Conservation (phyloP, 2,329 filamentous ascomycete genomes). For the Fusarium sp. region DNA sequence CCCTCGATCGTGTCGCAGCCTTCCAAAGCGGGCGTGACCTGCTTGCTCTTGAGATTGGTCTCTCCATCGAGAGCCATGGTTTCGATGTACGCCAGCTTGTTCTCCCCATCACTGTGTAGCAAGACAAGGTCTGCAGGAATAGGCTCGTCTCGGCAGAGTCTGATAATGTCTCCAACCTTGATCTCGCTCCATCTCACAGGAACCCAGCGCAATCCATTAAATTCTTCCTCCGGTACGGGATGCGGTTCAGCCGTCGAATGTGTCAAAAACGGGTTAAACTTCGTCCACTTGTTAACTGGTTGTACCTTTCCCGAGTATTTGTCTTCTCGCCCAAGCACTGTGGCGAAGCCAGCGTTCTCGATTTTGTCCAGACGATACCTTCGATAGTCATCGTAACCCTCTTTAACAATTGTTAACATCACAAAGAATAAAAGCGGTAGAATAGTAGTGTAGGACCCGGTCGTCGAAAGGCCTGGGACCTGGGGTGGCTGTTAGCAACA, state of each 20-base stretch:
- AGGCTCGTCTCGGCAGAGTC: conserved; percentile 75
- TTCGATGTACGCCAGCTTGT: conserved; percentile 84
- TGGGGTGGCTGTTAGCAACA: conserved; percentile 34
- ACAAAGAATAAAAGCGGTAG: conserved; percentile 82
- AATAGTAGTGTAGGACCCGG: conserved; percentile 79
- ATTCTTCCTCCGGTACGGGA: conserved; percentile 67
- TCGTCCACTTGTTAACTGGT: conserved; percentile 38
- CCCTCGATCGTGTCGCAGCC: conserved; percentile 66
- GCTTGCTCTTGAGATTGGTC: conserved; percentile 84
- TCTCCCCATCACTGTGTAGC: conserved; percentile 80
- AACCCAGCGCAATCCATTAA: conserved; percentile 67
- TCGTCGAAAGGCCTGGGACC: conserved; percentile 79
- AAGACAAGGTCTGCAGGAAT: conserved; percentile 87
- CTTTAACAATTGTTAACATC: conserved; percentile 82
- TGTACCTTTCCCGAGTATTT: conserved; percentile 47
- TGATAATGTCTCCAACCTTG: conserved; percentile 62
- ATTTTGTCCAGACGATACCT: conserved; percentile 83
- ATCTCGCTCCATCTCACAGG: conserved; percentile 59
- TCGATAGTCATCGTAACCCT: conserved; percentile 87
- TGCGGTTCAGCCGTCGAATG: conserved; percentile 47
- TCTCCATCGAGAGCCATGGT: conserved; percentile 88
- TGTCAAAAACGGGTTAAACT: conserved; percentile 51
- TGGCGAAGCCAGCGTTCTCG: conserved; percentile 73
- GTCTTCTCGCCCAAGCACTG: conserved; percentile 57
- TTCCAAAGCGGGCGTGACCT: conserved; percentile 71